A percentile compares a stretch with the other conserved stretches of the same genome.
These are phyloP conservation scores for Euclidium syriacum DNA, from an alignment of 345 rosid genomes.

Conservation along the genomic window DNA sequence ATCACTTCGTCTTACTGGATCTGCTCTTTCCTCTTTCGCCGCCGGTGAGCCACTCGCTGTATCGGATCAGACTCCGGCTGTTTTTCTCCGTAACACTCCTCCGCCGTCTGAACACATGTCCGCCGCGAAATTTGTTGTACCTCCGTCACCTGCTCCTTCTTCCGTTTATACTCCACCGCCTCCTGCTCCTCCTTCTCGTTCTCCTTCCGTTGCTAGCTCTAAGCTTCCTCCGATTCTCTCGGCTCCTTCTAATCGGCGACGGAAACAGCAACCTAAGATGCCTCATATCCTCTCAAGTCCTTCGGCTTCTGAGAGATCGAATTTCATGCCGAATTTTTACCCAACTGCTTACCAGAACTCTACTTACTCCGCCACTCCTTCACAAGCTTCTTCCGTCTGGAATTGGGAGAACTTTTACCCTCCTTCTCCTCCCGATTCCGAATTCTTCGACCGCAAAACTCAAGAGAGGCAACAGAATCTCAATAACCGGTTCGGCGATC, in stretches of 20 bases:
- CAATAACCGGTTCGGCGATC: slow-evolving; percentile 24
- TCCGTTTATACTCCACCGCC: slow-evolving; percentile 40
- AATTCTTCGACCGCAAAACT: slow-evolving; percentile 50
- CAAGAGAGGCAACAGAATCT: slow-evolving; percentile 32
- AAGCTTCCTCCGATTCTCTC: slow-evolving; percentile 52
- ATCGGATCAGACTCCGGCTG: slow-evolving; percentile 82
- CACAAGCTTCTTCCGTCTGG: slow-evolving; percentile 92
- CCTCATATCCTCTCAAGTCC: slow-evolving; percentile 93
- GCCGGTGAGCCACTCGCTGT: slow-evolving; percentile 71
- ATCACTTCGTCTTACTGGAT: slow-evolving; percentile 79
- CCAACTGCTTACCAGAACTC: slow-evolving; percentile 79
- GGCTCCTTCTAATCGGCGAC: slow-evolving; percentile 37
- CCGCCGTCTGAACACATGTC: slow-evolving; percentile 9
- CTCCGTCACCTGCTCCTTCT: slow-evolving; percentile 44
- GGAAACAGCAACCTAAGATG: slow-evolving; percentile 41
- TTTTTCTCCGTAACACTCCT: slow-evolving; percentile 53
- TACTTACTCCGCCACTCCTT: slow-evolving; percentile 66
- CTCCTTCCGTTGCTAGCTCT: slow-evolving; percentile 50
- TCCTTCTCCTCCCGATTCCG: slow-evolving; percentile 96
- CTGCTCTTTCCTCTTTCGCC: slow-evolving; percentile 79
- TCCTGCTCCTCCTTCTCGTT: slow-evolving; percentile 32
- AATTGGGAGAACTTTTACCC: slow-evolving; percentile 96
- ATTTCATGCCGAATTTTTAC: slow-evolving; percentile 38
- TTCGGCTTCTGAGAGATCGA: slow-evolving; percentile 54
- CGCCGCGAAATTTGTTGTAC: slow-evolving; percentile 15